Percentiles rank a stretch among this genome's conserved stretches.
These are phyloP conservation scores for Entamoeba histolytica DNA, from an alignment of 208 protist genomes.

Conservation along the genomic window DNA sequence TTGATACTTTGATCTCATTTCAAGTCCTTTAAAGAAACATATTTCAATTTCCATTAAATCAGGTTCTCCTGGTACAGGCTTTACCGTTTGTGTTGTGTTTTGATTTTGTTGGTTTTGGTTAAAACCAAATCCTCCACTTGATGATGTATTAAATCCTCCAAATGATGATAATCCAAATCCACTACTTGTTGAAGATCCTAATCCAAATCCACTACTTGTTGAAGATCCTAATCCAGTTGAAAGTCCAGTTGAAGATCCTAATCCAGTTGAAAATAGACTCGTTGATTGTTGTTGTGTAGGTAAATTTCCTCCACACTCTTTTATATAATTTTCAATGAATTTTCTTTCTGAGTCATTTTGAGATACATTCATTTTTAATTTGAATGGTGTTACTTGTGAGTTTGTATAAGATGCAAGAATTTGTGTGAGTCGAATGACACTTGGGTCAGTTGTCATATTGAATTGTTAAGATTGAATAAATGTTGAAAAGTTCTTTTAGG, in stretches of 20 bases:
- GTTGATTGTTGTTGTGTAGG: neutral
- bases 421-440: neutral
- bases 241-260: neutral
- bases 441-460: neutral
- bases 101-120: neutral
- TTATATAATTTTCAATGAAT: neutral
- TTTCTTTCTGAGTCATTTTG: neutral
- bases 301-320: no score
- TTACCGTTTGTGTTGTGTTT: neutral
- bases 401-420: neutral
- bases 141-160: neutral
- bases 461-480: no score
- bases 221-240: neutral
- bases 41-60: neutral
- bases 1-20: neutral
- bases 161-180: neutral
- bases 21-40: neutral
- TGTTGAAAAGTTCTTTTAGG: no score
- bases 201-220: neutral
- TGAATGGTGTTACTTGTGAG: neutral
- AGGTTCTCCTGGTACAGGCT: neutral
- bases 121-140: no score
- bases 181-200: neutral
- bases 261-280: neutral
- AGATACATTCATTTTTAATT: neutral